Evolutionary conservation across 2,329 filamentous ascomycete genomes (phyloP).

Genomic region (Exophiala aquamarina): DNA sequence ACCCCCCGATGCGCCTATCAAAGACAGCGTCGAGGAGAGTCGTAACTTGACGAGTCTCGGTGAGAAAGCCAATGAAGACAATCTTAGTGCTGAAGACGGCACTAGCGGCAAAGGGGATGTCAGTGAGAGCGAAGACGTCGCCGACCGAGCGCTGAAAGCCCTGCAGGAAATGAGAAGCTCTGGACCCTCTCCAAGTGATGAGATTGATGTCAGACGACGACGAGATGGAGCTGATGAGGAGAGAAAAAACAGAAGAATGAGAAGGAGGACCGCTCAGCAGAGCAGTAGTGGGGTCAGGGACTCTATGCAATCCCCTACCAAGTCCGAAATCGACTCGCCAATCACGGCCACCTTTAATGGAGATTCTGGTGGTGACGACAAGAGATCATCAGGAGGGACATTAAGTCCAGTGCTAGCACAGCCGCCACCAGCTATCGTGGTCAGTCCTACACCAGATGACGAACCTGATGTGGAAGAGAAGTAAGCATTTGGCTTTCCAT

Average conservation of each 20-base stretch:
- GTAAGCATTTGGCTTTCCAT: no score
- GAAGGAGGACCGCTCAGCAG: conserved; percentile 60
- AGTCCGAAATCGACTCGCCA: conserved; percentile 11
- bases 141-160: conserved; percentile 77
- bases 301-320: conserved; percentile 21
- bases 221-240: conserved; percentile 80
- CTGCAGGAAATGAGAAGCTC: conserved; percentile 78
- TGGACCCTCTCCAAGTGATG: conserved; percentile 44
- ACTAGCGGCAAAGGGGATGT: conserved; percentile 36
- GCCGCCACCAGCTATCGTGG: conserved; percentile 27
- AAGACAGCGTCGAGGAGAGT: conserved; percentile 57
- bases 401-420: conserved; percentile 15
- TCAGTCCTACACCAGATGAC: conserved; percentile 28
- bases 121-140: conserved; percentile 69
- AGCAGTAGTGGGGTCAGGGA: conserved; percentile 33
- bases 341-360: conserved; percentile 1
- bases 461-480: no score
- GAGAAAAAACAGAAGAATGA: conserved; percentile 64
- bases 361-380: conserved; percentile 16
- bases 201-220: conserved; percentile 59
- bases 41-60: conserved; percentile 38
- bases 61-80: conserved; percentile 27
- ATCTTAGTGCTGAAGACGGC: conserved; percentile 22
- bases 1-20: conserved; percentile 65
- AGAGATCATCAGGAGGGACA: conserved; percentile 20